phyloP scores from a whole-genome alignment of 108 stramenopile species.

The Cyclotella kingstonii region DNA sequence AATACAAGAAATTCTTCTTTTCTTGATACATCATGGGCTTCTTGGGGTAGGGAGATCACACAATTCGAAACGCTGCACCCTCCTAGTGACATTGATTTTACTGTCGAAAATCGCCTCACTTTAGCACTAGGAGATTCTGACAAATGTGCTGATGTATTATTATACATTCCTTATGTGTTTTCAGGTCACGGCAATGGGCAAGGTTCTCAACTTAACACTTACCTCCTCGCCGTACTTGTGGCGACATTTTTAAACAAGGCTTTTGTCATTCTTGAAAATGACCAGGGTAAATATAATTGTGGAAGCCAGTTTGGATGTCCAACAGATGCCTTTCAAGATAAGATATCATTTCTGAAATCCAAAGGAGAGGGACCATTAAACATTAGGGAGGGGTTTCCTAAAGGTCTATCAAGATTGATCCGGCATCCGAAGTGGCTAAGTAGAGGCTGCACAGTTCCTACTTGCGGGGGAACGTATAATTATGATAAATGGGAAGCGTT shows the following conservation, averaged over 20 bases:
- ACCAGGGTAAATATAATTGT: conserved; percentile 9
- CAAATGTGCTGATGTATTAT: neutral
- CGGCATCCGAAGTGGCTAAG: conserved; percentile 29
- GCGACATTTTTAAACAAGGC: conserved; percentile 21
- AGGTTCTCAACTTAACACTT: conserved; percentile 25
- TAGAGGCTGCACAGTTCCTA: conserved; percentile 24
- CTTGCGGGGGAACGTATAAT: conserved; percentile 1
- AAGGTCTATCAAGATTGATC: conserved; percentile 22
- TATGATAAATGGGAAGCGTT: neutral
- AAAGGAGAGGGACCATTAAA: too few relatives aligned
- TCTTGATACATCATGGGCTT: neutral
- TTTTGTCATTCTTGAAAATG: conserved; percentile 14
- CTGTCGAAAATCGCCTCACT: conserved; percentile 10
- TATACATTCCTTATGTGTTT: neutral
- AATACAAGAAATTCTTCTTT: too few relatives aligned
- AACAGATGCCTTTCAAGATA: conserved; percentile 14
- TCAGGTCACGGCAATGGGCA: conserved; percentile 19
- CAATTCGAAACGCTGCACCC: conserved; percentile 18
- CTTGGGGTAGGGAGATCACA: conserved; percentile 7
- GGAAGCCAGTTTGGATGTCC: conserved; percentile 42
- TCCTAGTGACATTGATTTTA: conserved; percentile 21
- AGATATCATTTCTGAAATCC: too few relatives aligned
- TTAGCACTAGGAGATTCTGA: conserved; percentile 4
- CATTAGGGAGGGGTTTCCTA: too few relatives aligned
- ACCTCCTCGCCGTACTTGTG: conserved; percentile 13